phyloP scores from a whole-genome alignment of 2,329 filamentous ascomycete genomes.

The Ophiosphaerella korrae region DNA sequence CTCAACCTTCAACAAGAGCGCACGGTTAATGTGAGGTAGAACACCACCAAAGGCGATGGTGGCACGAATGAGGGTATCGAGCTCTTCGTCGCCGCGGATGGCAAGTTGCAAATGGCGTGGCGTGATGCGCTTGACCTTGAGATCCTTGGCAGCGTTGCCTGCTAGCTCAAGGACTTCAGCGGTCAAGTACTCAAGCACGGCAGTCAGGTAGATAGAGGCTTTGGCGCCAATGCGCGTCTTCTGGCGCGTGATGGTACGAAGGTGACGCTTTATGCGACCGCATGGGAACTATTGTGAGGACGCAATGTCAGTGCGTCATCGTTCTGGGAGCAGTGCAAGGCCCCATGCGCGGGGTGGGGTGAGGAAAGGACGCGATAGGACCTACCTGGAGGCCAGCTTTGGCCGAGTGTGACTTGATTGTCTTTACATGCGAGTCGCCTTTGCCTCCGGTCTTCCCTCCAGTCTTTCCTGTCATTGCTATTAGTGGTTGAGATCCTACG shows the following conservation, averaged over 20 bases:
- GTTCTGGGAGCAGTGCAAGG: constrained; percentile 12
- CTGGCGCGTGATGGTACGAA: constrained; percentile 99
- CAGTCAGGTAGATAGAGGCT: constrained; percentile 96
- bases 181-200: constrained; percentile 96
- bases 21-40: constrained; percentile 97
- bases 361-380: constrained; percentile 34
- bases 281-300: constrained; percentile 79
- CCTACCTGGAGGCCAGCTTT: constrained; percentile 95
- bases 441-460: constrained; percentile 92
- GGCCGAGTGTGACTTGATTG: constrained; percentile 90
- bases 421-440: constrained; percentile 77
- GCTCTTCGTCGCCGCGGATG: constrained; percentile 96
- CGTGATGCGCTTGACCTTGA: constrained; percentile 99
- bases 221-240: constrained; percentile 99
- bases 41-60: constrained; percentile 99
- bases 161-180: constrained; percentile 97
- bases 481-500: constrained; percentile 25
- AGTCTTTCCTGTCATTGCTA: constrained; percentile 53
- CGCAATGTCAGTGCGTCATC: constrained; percentile 32
- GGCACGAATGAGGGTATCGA: constrained; percentile 95
- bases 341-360: constrained; percentile 25
- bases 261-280: constrained; percentile 99
- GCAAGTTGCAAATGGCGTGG: constrained; percentile 96
- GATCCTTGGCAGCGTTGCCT: constrained; percentile 98
- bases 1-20: constrained; percentile 91